Evolutionary conservation across 164 flowering plant species (phyloP).

Genomic region (Dillenia suffruticosa): DNA sequence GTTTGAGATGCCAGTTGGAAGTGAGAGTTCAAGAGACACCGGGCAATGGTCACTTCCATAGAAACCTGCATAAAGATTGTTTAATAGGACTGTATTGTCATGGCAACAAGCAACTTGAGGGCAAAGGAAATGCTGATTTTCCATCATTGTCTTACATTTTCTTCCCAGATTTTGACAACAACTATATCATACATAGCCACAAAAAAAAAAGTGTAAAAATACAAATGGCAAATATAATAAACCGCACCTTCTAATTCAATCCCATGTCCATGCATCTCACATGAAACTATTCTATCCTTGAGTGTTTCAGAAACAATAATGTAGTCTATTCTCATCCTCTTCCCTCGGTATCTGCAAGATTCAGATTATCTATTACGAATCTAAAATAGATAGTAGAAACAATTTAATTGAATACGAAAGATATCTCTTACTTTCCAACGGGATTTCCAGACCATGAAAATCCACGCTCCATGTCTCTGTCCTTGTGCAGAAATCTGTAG

Average conservation of each 20-base stretch:
- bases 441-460: slow-evolving; percentile 99
- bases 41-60: slow-evolving; percentile 99
- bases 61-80: slow-evolving; percentile 51
- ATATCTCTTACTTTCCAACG: slow-evolving; percentile 69
- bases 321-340: slow-evolving; percentile 96
- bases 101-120: not conserved
- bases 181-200: no score
- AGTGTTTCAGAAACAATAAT: slow-evolving; percentile 69
- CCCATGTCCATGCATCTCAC: slow-evolving; percentile 89
- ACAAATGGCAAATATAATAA: not conserved
- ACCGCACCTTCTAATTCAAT: slow-evolving; percentile 76
- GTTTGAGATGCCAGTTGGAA: not conserved
- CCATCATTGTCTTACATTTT: no score
- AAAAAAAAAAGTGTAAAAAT: not conserved
- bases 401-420: not conserved
- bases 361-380: no score
- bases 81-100: not conserved
- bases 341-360: slow-evolving; percentile 75
- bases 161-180: not conserved
- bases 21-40: slow-evolving; percentile 70
- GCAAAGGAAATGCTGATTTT: not conserved
- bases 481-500: slow-evolving; percentile 74
- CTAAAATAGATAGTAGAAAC: not conserved
- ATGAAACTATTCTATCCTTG: slow-evolving; percentile 66
- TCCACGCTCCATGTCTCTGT: slow-evolving; percentile 78